phyloP scores from a whole-genome alignment of 2,329 filamentous ascomycete species.

The Diaporthe sp. region DNA sequence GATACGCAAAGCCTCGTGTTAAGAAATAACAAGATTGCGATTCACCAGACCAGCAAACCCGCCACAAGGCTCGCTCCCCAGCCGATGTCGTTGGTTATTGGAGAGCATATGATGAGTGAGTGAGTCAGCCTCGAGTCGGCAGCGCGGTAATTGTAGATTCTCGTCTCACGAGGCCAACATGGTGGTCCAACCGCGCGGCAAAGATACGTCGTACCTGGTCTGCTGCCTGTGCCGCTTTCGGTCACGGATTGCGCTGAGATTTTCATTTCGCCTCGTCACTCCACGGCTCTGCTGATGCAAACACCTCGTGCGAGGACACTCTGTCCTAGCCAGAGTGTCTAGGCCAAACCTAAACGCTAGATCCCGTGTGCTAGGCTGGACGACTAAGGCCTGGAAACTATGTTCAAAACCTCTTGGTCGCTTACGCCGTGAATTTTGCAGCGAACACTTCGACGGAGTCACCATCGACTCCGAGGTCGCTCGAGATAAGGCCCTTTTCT shows the following conservation, averaged over 20 bases:
- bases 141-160: conserved; percentile 9
- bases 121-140: conserved; percentile 31
- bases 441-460: conserved; percentile 10
- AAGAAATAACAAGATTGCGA: not conserved
- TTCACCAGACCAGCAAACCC: not conserved
- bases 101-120: conserved; percentile 9
- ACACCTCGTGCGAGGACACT: not conserved
- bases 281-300: not conserved
- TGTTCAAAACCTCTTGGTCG: conserved; percentile 1
- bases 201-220: not conserved
- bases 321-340: conserved; percentile 2
- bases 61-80: conserved; percentile 18
- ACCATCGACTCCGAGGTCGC: conserved; percentile 3
- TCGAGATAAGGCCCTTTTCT: not conserved
- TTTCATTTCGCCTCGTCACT: conserved; percentile 9
- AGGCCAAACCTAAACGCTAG: conserved; percentile 8
- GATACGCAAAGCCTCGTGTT: conserved; percentile 8
- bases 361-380: conserved; percentile 20
- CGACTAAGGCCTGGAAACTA: not conserved
- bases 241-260: conserved; percentile 10
- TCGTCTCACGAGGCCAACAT: conserved; percentile 25
- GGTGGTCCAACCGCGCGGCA: conserved; percentile 29
- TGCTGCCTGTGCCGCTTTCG: conserved; percentile 28
- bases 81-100: not conserved
- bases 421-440: not conserved